phyloP scores from a whole-genome alignment of 495 filamentous ascomycete species.

The Podospora pseudoanserina region DNA sequence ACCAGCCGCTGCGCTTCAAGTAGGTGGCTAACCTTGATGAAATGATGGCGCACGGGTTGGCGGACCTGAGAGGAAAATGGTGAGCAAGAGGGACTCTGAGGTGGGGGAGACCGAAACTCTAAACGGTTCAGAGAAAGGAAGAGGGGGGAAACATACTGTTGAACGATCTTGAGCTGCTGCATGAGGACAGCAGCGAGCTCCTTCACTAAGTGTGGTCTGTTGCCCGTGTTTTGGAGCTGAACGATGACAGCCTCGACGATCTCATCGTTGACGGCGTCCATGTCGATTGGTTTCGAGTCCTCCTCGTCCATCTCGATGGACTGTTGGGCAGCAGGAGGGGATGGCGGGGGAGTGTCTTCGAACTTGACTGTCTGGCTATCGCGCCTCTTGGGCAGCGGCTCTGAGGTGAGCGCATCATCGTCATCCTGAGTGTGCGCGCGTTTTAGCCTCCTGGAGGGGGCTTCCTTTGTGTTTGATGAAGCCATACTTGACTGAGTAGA shows the following conservation, averaged over 20 bases:
- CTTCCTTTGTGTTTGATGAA: slow-evolving; percentile 52
- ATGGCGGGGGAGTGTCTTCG: slow-evolving; percentile 75
- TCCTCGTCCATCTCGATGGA: slow-evolving; percentile 45
- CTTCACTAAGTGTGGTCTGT: slow-evolving; percentile 90
- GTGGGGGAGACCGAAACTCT: not conserved
- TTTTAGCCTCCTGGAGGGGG: slow-evolving; percentile 80
- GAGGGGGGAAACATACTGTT: slow-evolving; percentile 65
- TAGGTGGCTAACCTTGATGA: slow-evolving; percentile 87
- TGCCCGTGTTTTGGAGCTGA: slow-evolving; percentile 86
- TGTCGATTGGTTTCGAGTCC: slow-evolving; percentile 60
- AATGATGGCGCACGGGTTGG: slow-evolving; percentile 91
- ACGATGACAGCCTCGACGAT: slow-evolving; percentile 90
- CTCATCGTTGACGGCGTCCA: slow-evolving; percentile 88
- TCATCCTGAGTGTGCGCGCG: slow-evolving; percentile 64
- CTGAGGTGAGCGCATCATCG: slow-evolving; percentile 46
- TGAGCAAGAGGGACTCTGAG: slow-evolving; percentile 29
- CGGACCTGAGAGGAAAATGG: slow-evolving; percentile 60
- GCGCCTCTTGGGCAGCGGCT: slow-evolving; percentile 44
- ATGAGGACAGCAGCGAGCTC: slow-evolving; percentile 82
- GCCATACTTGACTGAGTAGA: slow-evolving; percentile 49
- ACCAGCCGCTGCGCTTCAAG: slow-evolving; percentile 80
- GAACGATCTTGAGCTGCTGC: slow-evolving; percentile 72
- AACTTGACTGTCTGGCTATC: slow-evolving; percentile 56
- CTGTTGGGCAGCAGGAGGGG: slow-evolving; percentile 47
- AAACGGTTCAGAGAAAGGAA: not conserved